phyloP scores from a whole-genome alignment of 805 yeast genomes.

The Limtongozyma cylindracea region DNA sequence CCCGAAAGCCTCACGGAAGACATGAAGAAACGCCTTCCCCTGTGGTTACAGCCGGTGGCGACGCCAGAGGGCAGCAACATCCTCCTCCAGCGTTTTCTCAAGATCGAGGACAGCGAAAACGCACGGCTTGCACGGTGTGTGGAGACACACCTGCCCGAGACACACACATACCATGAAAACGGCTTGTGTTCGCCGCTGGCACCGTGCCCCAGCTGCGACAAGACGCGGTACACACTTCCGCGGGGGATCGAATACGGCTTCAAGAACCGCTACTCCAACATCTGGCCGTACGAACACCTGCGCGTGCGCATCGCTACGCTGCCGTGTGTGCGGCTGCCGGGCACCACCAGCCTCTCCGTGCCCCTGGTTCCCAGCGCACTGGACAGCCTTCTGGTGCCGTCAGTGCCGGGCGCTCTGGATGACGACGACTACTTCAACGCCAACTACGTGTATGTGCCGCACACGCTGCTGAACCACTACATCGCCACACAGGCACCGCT shows the following conservation, averaged over 20 bases:
- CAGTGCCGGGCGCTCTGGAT: no score
- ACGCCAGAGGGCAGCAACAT: no score
- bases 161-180: no score
- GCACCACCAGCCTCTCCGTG: conserved; percentile 2
- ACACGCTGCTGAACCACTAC: conserved; percentile 7
- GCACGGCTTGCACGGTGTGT: no score
- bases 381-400: no score
- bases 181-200: conserved; percentile 13
- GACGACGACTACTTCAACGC: conserved; percentile 18
- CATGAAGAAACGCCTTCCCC: no score
- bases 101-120: no score
- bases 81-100: no score
- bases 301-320: conserved; percentile 30
- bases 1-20: no score
- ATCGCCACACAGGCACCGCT: conserved; percentile 21
- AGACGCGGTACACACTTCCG: conserved; percentile 12
- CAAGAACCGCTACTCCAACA: conserved; percentile 74
- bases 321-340: conserved; percentile 2
- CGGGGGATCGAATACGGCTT: conserved; percentile 56
- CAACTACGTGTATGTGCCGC: conserved; percentile 11
- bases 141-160: no score
- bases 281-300: conserved; percentile 69
- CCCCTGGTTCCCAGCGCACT: no score
- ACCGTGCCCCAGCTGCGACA: conserved; percentile 16
- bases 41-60: no score